Evolutionary conservation across 352 stramenopile species (phyloP).

Genomic region (Elongisporangium anandrum): DNA sequence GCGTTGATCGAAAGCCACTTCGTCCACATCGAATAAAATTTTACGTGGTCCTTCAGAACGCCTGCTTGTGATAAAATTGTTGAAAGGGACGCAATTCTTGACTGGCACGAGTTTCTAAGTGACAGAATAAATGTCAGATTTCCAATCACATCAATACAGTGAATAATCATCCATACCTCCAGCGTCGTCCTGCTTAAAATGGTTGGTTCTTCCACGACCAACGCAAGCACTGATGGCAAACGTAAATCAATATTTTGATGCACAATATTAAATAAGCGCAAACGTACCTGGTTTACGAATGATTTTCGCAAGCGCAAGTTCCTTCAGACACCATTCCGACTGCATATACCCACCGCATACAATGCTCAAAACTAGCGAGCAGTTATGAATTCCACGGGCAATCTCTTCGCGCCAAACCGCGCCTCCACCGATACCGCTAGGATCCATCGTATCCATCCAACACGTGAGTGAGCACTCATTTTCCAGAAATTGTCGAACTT

Average conservation of each 20-base stretch:
- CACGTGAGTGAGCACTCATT: constrained; percentile 54
- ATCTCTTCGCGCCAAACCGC: constrained; percentile 82
- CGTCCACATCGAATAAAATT: constrained; percentile 54
- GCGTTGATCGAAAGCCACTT: constrained; percentile 29
- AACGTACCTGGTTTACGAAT: constrained; percentile 53
- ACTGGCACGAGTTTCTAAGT: constrained; percentile 35
- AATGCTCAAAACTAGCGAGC: constrained; percentile 65
- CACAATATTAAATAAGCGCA: constrained; percentile 11
- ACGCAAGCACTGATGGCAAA: constrained; percentile 31
- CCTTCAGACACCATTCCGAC: constrained; percentile 80
- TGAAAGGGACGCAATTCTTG: constrained; percentile 44
- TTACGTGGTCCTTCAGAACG: constrained; percentile 22
- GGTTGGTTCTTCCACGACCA: constrained; percentile 46
- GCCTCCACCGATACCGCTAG: constrained; percentile 66
- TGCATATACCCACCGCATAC: constrained; percentile 67
- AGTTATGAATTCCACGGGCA: constrained; percentile 69
- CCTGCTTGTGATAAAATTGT: constrained; percentile 39
- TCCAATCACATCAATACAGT: neutral
- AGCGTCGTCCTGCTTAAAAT: constrained; percentile 15
- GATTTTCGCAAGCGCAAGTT: constrained; percentile 71
- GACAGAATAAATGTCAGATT: neutral
- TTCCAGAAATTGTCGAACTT: constrained; percentile 61
- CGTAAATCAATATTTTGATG: constrained; percentile 3
- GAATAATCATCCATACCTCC: constrained; percentile 3
- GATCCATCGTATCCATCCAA: constrained; percentile 85